phyloP scores from a whole-genome alignment of 345 rosid species.

The Adansonia digitata region DNA sequence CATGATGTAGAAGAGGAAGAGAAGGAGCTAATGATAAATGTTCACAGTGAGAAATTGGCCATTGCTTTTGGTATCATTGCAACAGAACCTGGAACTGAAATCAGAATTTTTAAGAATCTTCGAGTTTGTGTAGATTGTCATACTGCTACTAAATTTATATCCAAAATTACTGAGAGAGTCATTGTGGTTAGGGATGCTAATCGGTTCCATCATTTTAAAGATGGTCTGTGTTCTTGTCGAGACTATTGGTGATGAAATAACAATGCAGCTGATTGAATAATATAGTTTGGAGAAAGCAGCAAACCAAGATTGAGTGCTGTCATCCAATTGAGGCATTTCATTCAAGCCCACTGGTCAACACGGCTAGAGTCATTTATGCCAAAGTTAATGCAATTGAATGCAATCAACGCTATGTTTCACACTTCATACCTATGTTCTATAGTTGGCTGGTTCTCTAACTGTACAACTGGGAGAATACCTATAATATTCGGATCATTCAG shows the following conservation, averaged over 20 bases:
- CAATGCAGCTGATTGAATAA: not conserved
- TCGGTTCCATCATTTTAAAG: constrained; percentile 68
- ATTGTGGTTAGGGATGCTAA: constrained; percentile 70
- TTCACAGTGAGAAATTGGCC: constrained; percentile 74
- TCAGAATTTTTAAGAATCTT: constrained; percentile 58
- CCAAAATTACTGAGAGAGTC: constrained; percentile 49
- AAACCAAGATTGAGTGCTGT: not conserved
- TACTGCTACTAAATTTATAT: constrained; percentile 59
- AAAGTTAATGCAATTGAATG: not conserved
- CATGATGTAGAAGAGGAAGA: constrained; percentile 80
- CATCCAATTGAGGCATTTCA: not conserved
- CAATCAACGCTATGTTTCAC: not conserved
- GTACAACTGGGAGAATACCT: not conserved
- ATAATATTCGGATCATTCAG: not conserved
- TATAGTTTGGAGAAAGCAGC: not conserved
- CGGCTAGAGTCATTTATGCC: not conserved
- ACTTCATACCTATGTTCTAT: not conserved
- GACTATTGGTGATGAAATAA: constrained; percentile 52
- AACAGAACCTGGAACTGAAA: constrained; percentile 52
- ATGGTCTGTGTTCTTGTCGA: constrained; percentile 62
- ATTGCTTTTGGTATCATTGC: constrained; percentile 68
- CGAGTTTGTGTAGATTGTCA: constrained; percentile 69
- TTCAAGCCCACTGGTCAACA: not conserved
- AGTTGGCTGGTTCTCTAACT: not conserved
- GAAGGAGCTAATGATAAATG: constrained; percentile 53